phyloP scores from a whole-genome alignment of 345 rosid genomes.

The Populus tremula region DNA sequence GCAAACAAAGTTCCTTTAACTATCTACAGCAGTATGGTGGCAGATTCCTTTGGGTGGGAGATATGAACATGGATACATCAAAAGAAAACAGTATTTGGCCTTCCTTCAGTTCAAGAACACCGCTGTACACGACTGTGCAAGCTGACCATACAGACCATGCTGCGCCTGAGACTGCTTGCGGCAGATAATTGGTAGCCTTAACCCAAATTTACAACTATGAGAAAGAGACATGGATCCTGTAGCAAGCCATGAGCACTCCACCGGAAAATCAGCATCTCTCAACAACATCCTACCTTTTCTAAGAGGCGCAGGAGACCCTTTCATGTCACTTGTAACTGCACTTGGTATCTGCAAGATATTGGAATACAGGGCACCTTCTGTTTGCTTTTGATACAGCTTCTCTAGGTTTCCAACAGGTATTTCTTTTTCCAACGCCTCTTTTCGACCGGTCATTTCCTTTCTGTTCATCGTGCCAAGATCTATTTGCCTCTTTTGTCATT shows the following conservation, averaged over 20 bases:
- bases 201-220: conserved; percentile 45
- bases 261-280: conserved; percentile 28
- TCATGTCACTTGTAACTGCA: conserved; percentile 18
- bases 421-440: conserved; percentile 26
- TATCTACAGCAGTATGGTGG: background rate
- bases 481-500: conserved; percentile 50
- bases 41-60: background rate
- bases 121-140: conserved; percentile 35
- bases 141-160: conserved; percentile 43
- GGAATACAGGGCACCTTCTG: conserved; percentile 17
- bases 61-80: background rate
- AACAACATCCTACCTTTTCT: conserved; percentile 27
- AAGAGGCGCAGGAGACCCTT: conserved; percentile 23
- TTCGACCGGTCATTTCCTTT: conserved; percentile 16
- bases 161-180: conserved; percentile 52
- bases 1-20: background rate
- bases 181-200: conserved; percentile 47
- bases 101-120: conserved; percentile 30
- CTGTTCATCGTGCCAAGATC: conserved; percentile 33
- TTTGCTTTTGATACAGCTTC: conserved; percentile 46
- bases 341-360: conserved; percentile 37
- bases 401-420: conserved; percentile 38
- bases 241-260: conserved; percentile 25
- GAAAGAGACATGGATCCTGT: conserved; percentile 40
- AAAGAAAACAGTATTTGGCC: background rate